Base-by-base conservation (phyloP, 768 basidiomycete species). In the Tubosaeta brunneosetosa region DNA sequence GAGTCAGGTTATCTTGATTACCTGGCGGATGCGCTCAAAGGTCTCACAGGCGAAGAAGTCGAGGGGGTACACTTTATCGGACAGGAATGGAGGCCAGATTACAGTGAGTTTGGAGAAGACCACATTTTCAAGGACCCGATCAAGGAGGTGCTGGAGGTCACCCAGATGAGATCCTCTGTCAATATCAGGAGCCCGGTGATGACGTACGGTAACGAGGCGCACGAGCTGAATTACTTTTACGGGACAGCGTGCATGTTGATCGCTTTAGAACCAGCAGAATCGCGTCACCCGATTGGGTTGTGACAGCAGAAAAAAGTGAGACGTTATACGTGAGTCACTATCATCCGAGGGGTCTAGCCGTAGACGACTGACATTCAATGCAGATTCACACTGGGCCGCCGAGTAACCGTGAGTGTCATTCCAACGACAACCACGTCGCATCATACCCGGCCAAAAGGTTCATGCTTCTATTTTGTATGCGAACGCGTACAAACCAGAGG, bases 201-300 rank as follows among this genome's bases (percentile, higher is more conserved):
- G 45, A 8, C 33, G 1, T 53, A 51, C n/a, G 54, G 54, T 0
- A 54, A 60, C n/a, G 7, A 56, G 26, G 27, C 45, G 2, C 26
- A 22, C 22, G 22, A 47, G 6, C 11, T 56, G 47, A 37, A 16
- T 0, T 57, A 11, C 41, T 57, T 57, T 47, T 57, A 61, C 14
- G 59, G 55, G 25, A 51, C 48, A 25, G 59, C 54, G 4, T 61
- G 52, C 47, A 54, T 61, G 52, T 36, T 61, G 43, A 33, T 57
- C 13, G 33, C 45, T 6, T 37, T 58, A 14, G 53, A 36, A 45
- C 42, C 53, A 0, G 51, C 49, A 0, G 53, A 38, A 11, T 43
- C 50, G 0, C 55, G 59, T n/a, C 22, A 26, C 0, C 2, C 25
- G 11, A 3, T 48, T 42, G 33, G 6, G 17, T 16, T 43, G 25